Evolutionary conservation across 768 basidiomycete species (phyloP), one percentile per base, ranked within the genome.

Genomic region (Leucosporidium yakuticum): DNA sequence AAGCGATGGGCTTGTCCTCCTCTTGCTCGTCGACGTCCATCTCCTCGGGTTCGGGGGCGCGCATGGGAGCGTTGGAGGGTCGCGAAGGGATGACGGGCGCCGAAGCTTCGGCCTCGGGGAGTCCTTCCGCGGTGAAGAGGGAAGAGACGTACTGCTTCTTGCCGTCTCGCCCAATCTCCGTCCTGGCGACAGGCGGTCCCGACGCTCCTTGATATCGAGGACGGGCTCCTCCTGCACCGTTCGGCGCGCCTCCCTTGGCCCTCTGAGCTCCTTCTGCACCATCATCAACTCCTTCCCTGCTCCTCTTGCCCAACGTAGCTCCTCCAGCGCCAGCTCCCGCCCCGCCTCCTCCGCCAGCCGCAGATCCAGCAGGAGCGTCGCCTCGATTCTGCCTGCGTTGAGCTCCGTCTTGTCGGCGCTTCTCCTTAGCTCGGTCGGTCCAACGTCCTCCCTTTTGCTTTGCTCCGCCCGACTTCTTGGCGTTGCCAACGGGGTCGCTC

Each of bases 31-130:
- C 50, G 4, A 15, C 34, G n/a, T 60, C 59, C 55, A 29, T 32
- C 55, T 25, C 20, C 29, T 56, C 55, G 23, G 36, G 39, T 8
- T 39, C 39, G n/a, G 49, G 21, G 69, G 87, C 86, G 27, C 80
- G 77, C 14, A 91, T 80, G 4, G 90, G 91, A 0, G 91, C 91
- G 82, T 94, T 94, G 70, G 89, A 92, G 0, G 91, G 90, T 55
- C 80, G 78, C 15, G 79, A 75, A 19, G 77, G 70, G 1, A 70
- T 25, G 70, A 79, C 80, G 4, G 68, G 62, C 15, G 69, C 60
- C 21, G 76, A 49, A 12, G 73, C 64, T 56, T 74, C 74, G 29
- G 74, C 76, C 0, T 73, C 70, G n/a, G 85, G 69, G 11, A 73
- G 50, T 6, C 65, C 69, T 21, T 73, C 69, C 36, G 69, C 67